phyloP scores from a whole-genome alignment of 495 filamentous ascomycete genomes.

The Antarctomyces pellizariae region DNA sequence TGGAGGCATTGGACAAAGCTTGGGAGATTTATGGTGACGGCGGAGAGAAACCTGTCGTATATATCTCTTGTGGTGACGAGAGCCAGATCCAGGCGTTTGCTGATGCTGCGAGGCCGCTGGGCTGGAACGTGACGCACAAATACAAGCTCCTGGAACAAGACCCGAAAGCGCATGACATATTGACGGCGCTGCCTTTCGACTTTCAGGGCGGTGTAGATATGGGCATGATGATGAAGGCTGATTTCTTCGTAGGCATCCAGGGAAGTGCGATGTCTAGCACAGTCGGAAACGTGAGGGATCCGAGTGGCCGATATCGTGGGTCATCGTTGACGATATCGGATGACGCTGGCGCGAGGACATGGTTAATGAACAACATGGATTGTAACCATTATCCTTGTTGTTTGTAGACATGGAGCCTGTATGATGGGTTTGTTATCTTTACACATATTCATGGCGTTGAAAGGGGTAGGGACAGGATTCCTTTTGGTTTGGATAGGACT shows the following conservation, averaged over 20 bases:
- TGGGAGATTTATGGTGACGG: slow-evolving; percentile 5
- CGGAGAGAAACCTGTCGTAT: slow-evolving; percentile 8
- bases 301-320: slow-evolving; percentile 10
- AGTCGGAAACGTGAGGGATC: slow-evolving; percentile 10
- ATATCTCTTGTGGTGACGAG: slow-evolving; percentile 11
- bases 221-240: slow-evolving; percentile 7
- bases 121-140: slow-evolving; percentile 13
- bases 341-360: slow-evolving; percentile 10
- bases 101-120: slow-evolving; percentile 5
- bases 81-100: slow-evolving; percentile 9
- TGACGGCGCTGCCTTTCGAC: slow-evolving; percentile 10
- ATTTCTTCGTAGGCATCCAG: slow-evolving; percentile 12
- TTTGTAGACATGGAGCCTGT: too few species aligned
- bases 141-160: slow-evolving; percentile 5
- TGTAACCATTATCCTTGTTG: slow-evolving; percentile 9
- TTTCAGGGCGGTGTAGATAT: slow-evolving; percentile 11
- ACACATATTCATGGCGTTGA: too few species aligned
- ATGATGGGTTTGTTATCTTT: too few species aligned
- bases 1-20: slow-evolving; percentile 10
- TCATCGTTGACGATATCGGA: slow-evolving; percentile 4
- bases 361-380: slow-evolving; percentile 9
- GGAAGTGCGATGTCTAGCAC: slow-evolving; percentile 10
- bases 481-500: too few species aligned
- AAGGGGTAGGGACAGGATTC: too few species aligned
- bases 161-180: slow-evolving; percentile 3